Percentiles rank a stretch among this genome's conserved stretches.
Conservation (phyloP, 2,329 filamentous ascomycete genomes). For the Colletotrichum costaricense region DNA sequence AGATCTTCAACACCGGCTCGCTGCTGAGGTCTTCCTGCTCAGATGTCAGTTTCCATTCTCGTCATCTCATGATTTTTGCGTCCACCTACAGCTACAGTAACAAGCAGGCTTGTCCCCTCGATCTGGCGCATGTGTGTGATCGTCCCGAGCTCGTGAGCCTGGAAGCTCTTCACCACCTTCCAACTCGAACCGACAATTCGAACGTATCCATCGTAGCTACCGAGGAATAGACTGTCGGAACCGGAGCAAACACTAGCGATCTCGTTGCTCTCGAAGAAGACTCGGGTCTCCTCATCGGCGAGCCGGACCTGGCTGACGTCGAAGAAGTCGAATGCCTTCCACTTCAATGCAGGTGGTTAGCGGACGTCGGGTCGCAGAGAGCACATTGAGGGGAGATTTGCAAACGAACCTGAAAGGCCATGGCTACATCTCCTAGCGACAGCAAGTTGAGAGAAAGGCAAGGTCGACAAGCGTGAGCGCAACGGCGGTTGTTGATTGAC, state of each 20-base stretch:
- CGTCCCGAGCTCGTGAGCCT: conserved; percentile 81
- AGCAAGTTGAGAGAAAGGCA: neutral
- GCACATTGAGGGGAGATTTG: neutral
- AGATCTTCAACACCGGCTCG: conserved; percentile 94
- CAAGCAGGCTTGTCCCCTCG: conserved; percentile 84
- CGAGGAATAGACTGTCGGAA: conserved; percentile 89
- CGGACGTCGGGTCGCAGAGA: neutral
- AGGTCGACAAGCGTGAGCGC: neutral
- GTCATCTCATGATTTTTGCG: neutral
- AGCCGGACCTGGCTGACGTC: conserved; percentile 88
- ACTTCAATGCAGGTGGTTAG: conserved; percentile 63
- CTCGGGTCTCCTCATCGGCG: conserved; percentile 80
- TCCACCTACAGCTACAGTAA: conserved; percentile 75
- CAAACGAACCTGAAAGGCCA: conserved; percentile 35
- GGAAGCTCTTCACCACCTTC: conserved; percentile 88
- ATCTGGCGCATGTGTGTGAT: conserved; percentile 95
- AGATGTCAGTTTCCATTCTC: neutral
- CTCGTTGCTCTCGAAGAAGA: conserved; percentile 84
- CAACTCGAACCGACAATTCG: conserved; percentile 89
- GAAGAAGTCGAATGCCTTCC: conserved; percentile 99
- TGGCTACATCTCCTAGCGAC: conserved; percentile 36
- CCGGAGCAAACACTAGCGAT: conserved; percentile 88
- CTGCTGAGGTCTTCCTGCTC: conserved; percentile 83
- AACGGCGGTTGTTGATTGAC: conserved; percentile 18
- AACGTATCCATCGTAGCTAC: conserved; percentile 85